Base-by-base conservation (phyloP, 805 yeast genomes). In the Yarrowia porcina region DNA sequence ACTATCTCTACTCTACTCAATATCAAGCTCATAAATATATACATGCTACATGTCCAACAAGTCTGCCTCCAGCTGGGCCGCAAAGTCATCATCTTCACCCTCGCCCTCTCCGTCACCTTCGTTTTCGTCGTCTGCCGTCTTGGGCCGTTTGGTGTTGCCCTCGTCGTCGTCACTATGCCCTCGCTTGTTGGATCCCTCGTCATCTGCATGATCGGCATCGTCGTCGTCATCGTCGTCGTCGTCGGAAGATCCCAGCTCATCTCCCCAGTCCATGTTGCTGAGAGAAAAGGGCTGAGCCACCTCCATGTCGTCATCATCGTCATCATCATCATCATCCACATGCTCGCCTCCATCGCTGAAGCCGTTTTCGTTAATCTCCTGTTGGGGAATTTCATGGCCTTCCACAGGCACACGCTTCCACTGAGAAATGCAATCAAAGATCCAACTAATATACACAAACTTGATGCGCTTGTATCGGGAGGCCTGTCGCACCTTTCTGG, bases 381-480 rank as follows among this genome's bases (percentile, higher is more conserved):
- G 36, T n/a, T 30, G 36, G 5, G 61, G 61, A 27, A 56, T 56
- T 39, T 39, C 49, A 70, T 79, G 92, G 3, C 81, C 83, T 2
- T 72, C 77, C 66, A 87, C 94, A 17, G 85, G 84, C 0, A 85
- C 86, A 49, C 80, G 81, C 63, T 78, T 77, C 98, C 98, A 93
- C 25, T 80, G 75, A 8, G 91, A 85, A 67, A 93, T 78, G 73
- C 97, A 89, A 36, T 87, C 85, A 75, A 92, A 92, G 2, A 93
- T 75, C 99, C 99, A 93, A 69, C 89, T 94, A 2, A 96, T 92
- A 69, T 86, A 87, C 18, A 93, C 96, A n/a, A 93, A 81, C 68
- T 87, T 84, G 35, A 87, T 87, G 18, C 77, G 72, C 1, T 86
- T 85, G 41, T 80, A 75, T 62, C 83, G 76, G 0, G 86, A 77